phyloP scores from a whole-genome alignment of 208 protist species.

The Crithidia bombi region DNA sequence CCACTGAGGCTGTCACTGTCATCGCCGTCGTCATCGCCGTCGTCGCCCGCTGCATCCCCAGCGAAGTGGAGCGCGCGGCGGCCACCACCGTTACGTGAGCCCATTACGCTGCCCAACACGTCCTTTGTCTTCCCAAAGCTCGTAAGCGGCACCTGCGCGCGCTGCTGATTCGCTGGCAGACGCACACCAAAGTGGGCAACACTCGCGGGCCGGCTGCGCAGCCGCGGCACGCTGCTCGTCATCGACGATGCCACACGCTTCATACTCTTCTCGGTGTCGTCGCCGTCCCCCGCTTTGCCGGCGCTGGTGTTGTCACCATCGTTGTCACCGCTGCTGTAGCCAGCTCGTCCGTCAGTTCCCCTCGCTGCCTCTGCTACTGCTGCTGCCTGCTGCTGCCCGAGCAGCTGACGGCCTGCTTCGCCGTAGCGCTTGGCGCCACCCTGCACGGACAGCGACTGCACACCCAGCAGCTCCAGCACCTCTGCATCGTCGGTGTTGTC shows the following conservation, averaged over 20 bases:
- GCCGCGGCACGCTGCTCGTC: slow-evolving; percentile 27
- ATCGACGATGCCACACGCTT: slow-evolving; percentile 10
- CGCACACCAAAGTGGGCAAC: slow-evolving; percentile 36
- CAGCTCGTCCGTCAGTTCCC: not conserved
- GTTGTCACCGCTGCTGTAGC: not conserved
- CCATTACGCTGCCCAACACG: slow-evolving; percentile 46
- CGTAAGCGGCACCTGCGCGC: slow-evolving; percentile 22
- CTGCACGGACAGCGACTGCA: slow-evolving; percentile 40
- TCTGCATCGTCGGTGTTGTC: slow-evolving; percentile 53
- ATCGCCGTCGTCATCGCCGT: slow-evolving; percentile 41
- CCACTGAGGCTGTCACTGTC: slow-evolving; percentile 44
- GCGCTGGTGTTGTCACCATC: not conserved
- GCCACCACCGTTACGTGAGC: not conserved
- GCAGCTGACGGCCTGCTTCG: slow-evolving; percentile 20
- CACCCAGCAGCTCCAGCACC: slow-evolving; percentile 50
- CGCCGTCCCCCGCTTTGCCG: slow-evolving; percentile 1
- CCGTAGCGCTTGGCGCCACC: slow-evolving; percentile 43
- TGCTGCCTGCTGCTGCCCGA: slow-evolving; percentile 30
- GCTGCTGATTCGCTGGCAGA: slow-evolving; percentile 14
- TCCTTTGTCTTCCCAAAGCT: slow-evolving; percentile 41
- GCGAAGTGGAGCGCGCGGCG: slow-evolving; percentile 3
- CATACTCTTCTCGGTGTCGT: not conserved
- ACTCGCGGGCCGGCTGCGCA: slow-evolving; percentile 29
- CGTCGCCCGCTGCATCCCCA: slow-evolving; percentile 10
- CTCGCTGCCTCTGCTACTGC: slow-evolving; percentile 2